These are phyloP conservation scores for Closterium sp. DNA, from an alignment of 139 green algal species.

Conservation along the genomic window DNA sequence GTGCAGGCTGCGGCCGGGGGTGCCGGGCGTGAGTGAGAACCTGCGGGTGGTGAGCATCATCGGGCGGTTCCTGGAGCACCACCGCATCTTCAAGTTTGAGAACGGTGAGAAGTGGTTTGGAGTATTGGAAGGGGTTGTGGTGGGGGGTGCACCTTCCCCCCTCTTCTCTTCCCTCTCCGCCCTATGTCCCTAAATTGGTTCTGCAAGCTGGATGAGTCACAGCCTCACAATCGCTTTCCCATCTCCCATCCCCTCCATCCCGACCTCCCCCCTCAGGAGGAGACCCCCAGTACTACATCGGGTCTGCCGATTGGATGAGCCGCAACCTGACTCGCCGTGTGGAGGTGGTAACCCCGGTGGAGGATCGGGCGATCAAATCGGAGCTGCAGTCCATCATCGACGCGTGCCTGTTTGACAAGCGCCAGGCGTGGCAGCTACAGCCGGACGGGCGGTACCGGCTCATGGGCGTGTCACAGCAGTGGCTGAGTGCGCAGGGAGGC, in stretches of 20 bases:
- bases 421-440: conserved; percentile 49
- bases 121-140: not conserved
- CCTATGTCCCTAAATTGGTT: conserved; percentile 62
- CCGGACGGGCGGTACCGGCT: conserved; percentile 47
- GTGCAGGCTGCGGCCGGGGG: conserved; percentile 58
- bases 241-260: not conserved
- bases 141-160: too few relatives aligned
- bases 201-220: conserved; percentile 62
- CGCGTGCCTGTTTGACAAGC: conserved; percentile 40
- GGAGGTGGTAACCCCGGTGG: conserved; percentile 62
- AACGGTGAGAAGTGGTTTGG: conserved; percentile 7
- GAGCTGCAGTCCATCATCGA: conserved; percentile 59
- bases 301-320: conserved; percentile 64
- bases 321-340: conserved; percentile 62
- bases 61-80: conserved; percentile 65
- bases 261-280: conserved; percentile 10
- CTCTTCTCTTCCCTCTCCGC: not conserved
- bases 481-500: not conserved
- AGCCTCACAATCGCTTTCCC: conserved; percentile 47
- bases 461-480: not conserved
- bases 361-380: conserved; percentile 48
- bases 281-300: conserved; percentile 57
- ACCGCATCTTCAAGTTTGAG: conserved; percentile 59
- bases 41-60: conserved; percentile 64
- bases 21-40: conserved; percentile 61